Evolutionary conservation across 2,329 filamentous ascomycete genomes (phyloP).

Genomic region (Hypoxylon sp.): DNA sequence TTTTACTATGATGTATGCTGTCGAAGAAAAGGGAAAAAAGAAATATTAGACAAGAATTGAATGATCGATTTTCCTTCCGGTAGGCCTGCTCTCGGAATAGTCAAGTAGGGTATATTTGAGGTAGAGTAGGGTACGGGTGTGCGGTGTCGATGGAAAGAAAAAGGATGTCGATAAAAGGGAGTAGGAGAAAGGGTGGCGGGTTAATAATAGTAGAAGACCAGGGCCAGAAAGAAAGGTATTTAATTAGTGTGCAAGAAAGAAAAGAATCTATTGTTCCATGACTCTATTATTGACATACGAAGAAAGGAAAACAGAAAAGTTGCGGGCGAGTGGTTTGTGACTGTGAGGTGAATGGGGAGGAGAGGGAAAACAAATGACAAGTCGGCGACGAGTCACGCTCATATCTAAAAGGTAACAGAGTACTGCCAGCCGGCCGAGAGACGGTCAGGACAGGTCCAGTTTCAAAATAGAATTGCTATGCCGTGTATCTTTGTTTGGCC

Average conservation of each 20-base stretch:
- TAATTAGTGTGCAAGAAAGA: too few relatives aligned
- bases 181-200: constrained; percentile 20
- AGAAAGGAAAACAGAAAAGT: constrained; percentile 15
- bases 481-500: constrained; percentile 36
- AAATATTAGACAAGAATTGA: constrained; percentile 11
- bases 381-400: constrained; percentile 11
- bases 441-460: constrained; percentile 22
- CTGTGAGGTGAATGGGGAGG: constrained; percentile 12
- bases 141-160: constrained; percentile 21
- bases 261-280: constrained; percentile 33
- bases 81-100: constrained; percentile 5
- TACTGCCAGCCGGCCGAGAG: constrained; percentile 19
- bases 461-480: constrained; percentile 33
- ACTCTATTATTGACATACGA: constrained; percentile 26
- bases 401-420: constrained; percentile 5
- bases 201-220: constrained; percentile 15
- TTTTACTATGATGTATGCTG: constrained; percentile 6
- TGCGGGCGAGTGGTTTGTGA: constrained; percentile 15
- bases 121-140: constrained; percentile 10
- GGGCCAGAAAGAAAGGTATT: constrained; percentile 23
- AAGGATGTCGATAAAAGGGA: constrained; percentile 28
- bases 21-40: constrained; percentile 6
- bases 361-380: constrained; percentile 22
- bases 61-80: constrained; percentile 5
- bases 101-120: constrained; percentile 8